Conservation (phyloP, 495 filamentous ascomycete genomes). For the Neurospora sp. region DNA sequence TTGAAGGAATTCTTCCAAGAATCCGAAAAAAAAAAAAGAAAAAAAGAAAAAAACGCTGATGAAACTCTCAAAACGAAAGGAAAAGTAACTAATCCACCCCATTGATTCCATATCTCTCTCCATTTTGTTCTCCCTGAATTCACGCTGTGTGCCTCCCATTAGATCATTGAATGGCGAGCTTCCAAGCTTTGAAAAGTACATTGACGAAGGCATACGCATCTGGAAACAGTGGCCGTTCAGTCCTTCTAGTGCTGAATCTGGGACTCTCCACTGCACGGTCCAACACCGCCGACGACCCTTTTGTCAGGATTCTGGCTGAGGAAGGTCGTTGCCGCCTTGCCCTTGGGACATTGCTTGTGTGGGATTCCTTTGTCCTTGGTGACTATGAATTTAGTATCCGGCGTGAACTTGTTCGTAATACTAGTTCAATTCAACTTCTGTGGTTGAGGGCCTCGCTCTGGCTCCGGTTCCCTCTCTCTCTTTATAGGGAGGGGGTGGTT, state of each 20-base stretch:
- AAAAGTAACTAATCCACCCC: neutral
- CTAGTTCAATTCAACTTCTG: neutral
- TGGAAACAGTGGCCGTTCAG: too few relatives aligned
- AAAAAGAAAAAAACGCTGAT: neutral
- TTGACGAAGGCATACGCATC: neutral
- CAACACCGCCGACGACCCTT: neutral
- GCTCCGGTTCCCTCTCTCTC: neutral
- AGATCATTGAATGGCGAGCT: neutral
- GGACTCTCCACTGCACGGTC: neutral
- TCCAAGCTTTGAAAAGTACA: neutral
- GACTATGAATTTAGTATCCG: slow-evolving; percentile 10
- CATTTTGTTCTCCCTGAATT: neutral
- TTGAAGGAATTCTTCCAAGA: neutral
- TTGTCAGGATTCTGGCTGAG: neutral
- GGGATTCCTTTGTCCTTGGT: neutral
- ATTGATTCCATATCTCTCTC: neutral
- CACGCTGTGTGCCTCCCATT: neutral
- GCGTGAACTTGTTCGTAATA: slow-evolving; percentile 6
- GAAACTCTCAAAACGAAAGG: neutral
- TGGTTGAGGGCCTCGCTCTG: neutral
- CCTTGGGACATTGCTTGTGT: slow-evolving; percentile 6
- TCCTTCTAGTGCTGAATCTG: neutral
- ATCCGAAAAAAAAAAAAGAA: neutral
- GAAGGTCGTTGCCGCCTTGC: neutral
- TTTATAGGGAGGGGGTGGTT: neutral